Evolutionary conservation across 495 filamentous ascomycete species (phyloP).

Genomic region (Penicillium lagena): DNA sequence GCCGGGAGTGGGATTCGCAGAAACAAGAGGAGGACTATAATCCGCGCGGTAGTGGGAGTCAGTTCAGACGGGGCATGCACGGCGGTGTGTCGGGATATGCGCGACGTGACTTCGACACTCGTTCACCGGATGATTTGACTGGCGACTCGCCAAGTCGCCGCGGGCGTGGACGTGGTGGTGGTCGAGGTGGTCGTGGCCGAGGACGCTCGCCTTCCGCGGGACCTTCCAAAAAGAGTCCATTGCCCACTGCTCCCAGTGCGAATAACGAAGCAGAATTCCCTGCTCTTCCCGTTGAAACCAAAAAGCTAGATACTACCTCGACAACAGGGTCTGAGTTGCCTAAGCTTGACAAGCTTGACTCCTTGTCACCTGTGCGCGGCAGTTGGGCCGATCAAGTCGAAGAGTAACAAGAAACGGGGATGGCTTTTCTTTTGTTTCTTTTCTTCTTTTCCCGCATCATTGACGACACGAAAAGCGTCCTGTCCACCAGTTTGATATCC

Average conservation of each 20-base stretch:
- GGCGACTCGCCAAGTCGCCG: background rate
- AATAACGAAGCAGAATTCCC: slow-evolving; percentile 37
- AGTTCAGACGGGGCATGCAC: slow-evolving; percentile 50
- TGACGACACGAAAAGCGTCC: slow-evolving; percentile 8
- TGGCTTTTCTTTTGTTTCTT: background rate
- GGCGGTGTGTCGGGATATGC: slow-evolving; percentile 47
- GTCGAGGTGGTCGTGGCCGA: slow-evolving; percentile 27
- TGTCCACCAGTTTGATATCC: slow-evolving; percentile 14
- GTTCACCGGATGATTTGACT: slow-evolving; percentile 12
- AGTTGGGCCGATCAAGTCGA: slow-evolving; percentile 38
- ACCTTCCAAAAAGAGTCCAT: slow-evolving; percentile 7
- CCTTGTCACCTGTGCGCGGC: slow-evolving; percentile 17
- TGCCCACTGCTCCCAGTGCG: slow-evolving; percentile 14
- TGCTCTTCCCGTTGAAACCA: slow-evolving; percentile 28
- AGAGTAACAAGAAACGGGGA: slow-evolving; percentile 7
- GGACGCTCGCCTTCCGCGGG: slow-evolving; percentile 13
- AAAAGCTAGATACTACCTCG: slow-evolving; percentile 2
- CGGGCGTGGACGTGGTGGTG: slow-evolving; percentile 10
- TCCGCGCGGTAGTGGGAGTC: slow-evolving; percentile 36
- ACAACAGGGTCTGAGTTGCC: slow-evolving; percentile 1
- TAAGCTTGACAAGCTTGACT: slow-evolving; percentile 18
- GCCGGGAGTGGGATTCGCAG: slow-evolving; percentile 70
- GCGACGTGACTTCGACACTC: slow-evolving; percentile 27
- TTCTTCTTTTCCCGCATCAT: slow-evolving; percentile 6
- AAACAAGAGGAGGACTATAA: slow-evolving; percentile 61